Evolutionary conservation across 129 eudicot genomes (phyloP).

Genomic region (Tanacetum coccineum): DNA sequence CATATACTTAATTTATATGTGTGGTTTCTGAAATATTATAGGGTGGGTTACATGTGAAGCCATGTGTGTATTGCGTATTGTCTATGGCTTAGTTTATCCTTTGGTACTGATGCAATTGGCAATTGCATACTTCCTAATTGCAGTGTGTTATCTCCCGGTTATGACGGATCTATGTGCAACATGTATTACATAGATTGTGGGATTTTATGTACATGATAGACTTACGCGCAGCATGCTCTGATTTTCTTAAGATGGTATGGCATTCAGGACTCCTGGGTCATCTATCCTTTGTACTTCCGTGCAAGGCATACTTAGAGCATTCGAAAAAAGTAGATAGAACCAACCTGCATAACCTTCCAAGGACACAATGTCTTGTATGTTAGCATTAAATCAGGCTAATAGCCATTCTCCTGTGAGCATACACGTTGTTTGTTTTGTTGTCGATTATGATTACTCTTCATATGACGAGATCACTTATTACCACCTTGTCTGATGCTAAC

Average conservation of each 20-base stretch:
- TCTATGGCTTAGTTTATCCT: too few relatives aligned
- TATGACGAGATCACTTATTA: slow-evolving; percentile 78
- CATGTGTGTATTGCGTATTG: too few relatives aligned
- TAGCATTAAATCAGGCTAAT: background rate
- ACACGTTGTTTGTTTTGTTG: too few relatives aligned
- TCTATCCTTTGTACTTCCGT: background rate
- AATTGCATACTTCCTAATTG: background rate
- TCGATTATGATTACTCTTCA: too few relatives aligned
- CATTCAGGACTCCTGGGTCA: background rate
- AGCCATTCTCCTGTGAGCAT: too few relatives aligned
- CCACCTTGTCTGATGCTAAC: slow-evolving; percentile 91
- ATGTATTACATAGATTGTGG: background rate
- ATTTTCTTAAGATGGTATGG: background rate
- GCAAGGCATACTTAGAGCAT: background rate
- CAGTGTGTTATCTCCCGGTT: background rate
- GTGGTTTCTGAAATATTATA: too few relatives aligned
- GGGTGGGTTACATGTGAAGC: too few relatives aligned
- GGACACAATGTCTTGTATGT: background rate
- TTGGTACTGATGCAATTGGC: too few relatives aligned
- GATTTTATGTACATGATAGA: background rate
- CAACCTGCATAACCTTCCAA: background rate
- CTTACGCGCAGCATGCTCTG: slow-evolving; percentile 1
- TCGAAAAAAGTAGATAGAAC: background rate
- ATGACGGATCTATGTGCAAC: background rate
- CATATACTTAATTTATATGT: too few relatives aligned